A percentile compares a stretch with the other conserved stretches of the same genome.
phyloP scores from a whole-genome alignment of 768 basidiomycete genomes.

The Lactarius vividus region DNA sequence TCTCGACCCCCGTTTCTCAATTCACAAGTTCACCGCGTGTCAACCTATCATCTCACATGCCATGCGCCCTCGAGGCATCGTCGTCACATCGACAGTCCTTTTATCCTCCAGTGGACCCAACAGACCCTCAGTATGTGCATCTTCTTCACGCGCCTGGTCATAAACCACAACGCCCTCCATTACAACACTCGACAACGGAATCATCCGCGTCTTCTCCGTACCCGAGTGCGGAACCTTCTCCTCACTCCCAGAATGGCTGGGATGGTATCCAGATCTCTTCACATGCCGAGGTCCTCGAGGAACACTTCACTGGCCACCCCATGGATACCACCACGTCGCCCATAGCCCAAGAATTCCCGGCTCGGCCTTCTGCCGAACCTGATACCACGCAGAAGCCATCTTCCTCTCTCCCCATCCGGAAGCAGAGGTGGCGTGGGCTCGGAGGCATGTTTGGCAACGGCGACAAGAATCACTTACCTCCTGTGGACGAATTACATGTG shows the following conservation, averaged over 20 bases:
- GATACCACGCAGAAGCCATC: slow-evolving; percentile 49
- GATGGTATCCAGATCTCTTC: slow-evolving; percentile 66
- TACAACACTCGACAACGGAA: slow-evolving; percentile 26
- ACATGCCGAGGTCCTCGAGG: slow-evolving; percentile 46
- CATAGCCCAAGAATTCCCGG: slow-evolving; percentile 51
- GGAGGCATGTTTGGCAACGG: slow-evolving; percentile 62
- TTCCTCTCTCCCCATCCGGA: slow-evolving; percentile 58
- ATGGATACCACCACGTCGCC: slow-evolving; percentile 54
- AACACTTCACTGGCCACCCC: slow-evolving; percentile 40
- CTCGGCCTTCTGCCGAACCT: slow-evolving; percentile 41
- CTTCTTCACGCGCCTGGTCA: slow-evolving; percentile 1
- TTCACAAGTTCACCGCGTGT: slow-evolving; percentile 25
- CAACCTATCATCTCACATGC: slow-evolving; percentile 19
- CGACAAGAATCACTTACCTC: slow-evolving; percentile 68
- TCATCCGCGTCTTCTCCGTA: slow-evolving; percentile 25
- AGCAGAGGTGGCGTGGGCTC: slow-evolving; percentile 70
- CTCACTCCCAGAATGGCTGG: slow-evolving; percentile 34
- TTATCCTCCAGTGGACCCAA: slow-evolving; percentile 15
- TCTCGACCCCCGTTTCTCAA: slow-evolving; percentile 25
- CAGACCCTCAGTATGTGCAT: slow-evolving; percentile 24
- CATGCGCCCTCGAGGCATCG: slow-evolving; percentile 19
- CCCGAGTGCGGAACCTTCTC: slow-evolving; percentile 26
- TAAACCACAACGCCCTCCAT: slow-evolving; percentile 23
- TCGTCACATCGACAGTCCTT: slow-evolving; percentile 27
- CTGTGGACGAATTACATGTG: slow-evolving; percentile 68